A percentile compares a stretch with the other conserved stretches of the same genome.
These are phyloP conservation scores for Hermanozyma aechmeae DNA, from an alignment of 805 yeast genomes.

Conservation along the genomic window DNA sequence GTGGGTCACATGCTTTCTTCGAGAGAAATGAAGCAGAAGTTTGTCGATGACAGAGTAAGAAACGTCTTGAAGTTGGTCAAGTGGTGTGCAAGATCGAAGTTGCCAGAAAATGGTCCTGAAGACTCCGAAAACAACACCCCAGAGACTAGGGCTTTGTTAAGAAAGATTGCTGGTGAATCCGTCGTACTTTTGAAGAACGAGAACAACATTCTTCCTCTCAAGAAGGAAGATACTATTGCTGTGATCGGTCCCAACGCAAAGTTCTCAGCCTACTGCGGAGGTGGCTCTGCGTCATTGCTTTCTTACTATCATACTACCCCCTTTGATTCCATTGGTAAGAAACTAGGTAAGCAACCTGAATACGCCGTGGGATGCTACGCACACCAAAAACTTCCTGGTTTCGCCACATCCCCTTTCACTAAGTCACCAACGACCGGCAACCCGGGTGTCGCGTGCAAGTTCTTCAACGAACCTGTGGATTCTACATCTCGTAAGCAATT, in stretches of 20 bases:
- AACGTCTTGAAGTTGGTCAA: slow-evolving; percentile 17
- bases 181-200: slow-evolving; percentile 53
- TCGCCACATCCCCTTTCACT: slow-evolving; percentile 11
- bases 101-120: slow-evolving; percentile 15
- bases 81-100: slow-evolving; percentile 12
- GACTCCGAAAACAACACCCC: slow-evolving; percentile 13
- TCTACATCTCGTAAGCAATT: slow-evolving; percentile 13
- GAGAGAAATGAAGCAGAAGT: slow-evolving; percentile 15
- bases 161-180: slow-evolving; percentile 32
- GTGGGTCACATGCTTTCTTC: slow-evolving; percentile 16
- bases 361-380: slow-evolving; percentile 27
- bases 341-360: slow-evolving; percentile 15
- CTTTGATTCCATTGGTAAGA: slow-evolving; percentile 32
- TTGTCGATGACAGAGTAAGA: slow-evolving; percentile 19
- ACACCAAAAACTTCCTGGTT: slow-evolving; percentile 22
- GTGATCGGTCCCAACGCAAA: slow-evolving; percentile 56
- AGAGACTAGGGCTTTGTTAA: slow-evolving; percentile 13
- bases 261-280: slow-evolving; percentile 43
- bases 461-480: slow-evolving; percentile 16
- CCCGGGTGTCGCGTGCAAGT: slow-evolving; percentile 16
- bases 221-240: slow-evolving; percentile 30
- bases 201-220: slow-evolving; percentile 35
- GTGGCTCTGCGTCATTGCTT: slow-evolving; percentile 50
- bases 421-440: slow-evolving; percentile 14
- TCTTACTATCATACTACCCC: slow-evolving; percentile 43